Evolutionary conservation across 2,329 filamentous ascomycete genomes (phyloP), one percentile per base, ranked within the genome.

Genomic region (Diaporthe sp.): DNA sequence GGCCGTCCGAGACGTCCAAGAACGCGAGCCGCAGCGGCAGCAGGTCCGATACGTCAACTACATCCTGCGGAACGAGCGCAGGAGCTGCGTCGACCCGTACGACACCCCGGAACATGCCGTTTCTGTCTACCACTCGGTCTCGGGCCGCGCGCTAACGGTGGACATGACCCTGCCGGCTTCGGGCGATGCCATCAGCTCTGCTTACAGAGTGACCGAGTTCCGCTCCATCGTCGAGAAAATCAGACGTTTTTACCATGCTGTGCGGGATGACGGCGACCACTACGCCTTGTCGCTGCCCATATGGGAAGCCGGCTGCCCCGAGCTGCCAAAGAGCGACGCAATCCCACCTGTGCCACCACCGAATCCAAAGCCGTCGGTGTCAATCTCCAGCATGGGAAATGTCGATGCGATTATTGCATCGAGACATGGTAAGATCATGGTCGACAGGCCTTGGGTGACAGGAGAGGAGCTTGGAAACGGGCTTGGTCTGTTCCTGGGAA

Each of bases 231-330:
- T 65, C 3, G 61, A 46, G 17, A 65, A 46, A 3, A 49, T 49
- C 25, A 65, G 42, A 2, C 13, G 34, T n/a, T 65, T 65, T 28
- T 34, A 65, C 10, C 42, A 46, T 5, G 42, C 42, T 5, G 61
- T 65, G 25, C 61, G 61, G 4, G 61, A 65, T 2, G 42, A 65
- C 17, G 25, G 4, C 1, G 61, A 65, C 5, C 61, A 65, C 19
- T 65, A n/a, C 42, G 25, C 25, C 42, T 13, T 65, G 61, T 65
- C 61, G 19, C 42, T 65, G 25, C 61, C 61, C 42, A 65, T 65
- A 12, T 65, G 61, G 61, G 39, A 65, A 12, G 59, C 39, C n/a
- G 59, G 39, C 4, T 65, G 42, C 42, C 61, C 61, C 17, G 17
- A 49, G 61, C 25, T 65, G 2, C 61, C 61, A 7, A 65, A 65